A percentile compares a stretch with the other conserved stretches of the same genome.
Conservation (phyloP, 1,139 yeast genomes). For the Sugiyamaella novakii region DNA sequence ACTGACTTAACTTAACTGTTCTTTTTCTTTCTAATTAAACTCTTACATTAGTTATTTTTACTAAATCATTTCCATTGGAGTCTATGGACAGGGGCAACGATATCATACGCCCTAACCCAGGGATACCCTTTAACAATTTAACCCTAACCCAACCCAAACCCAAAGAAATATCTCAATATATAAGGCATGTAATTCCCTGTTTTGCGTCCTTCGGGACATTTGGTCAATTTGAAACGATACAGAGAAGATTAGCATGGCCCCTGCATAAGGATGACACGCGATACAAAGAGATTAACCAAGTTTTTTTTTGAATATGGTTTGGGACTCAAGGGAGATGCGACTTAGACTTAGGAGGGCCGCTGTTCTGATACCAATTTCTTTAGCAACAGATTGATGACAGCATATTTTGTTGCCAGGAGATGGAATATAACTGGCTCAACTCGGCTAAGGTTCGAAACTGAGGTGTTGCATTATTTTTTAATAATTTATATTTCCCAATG, state of each 20-base stretch:
- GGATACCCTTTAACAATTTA: not conserved
- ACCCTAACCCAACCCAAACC: constrained; percentile 2
- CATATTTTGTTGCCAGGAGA: too few relatives aligned
- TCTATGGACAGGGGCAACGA: too few relatives aligned
- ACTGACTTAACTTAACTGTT: too few relatives aligned
- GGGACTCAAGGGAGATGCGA: not conserved
- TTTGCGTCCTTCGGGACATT: constrained; percentile 48
- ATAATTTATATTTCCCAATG: not conserved
- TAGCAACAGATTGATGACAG: not conserved
- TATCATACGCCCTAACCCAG: too few relatives aligned
- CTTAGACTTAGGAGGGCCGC: too few relatives aligned
- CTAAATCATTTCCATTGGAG: too few relatives aligned
- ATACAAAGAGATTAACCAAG: constrained; percentile 87
- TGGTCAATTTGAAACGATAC: constrained; percentile 83
- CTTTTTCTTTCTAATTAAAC: too few relatives aligned
- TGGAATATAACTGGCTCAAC: too few relatives aligned
- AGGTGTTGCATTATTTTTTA: not conserved
- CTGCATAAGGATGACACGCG: constrained; percentile 99
- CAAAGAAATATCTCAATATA: not conserved
- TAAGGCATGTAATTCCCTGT: not conserved
- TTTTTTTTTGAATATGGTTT: constrained; percentile 50
- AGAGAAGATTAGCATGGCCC: constrained; percentile 99
- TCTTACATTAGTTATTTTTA: too few relatives aligned
- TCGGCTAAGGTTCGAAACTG: not conserved
- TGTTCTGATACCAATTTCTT: too few relatives aligned